These are phyloP conservation scores for Bruguiera sexangula DNA, from an alignment of 345 rosid genomes.

Conservation along the genomic window DNA sequence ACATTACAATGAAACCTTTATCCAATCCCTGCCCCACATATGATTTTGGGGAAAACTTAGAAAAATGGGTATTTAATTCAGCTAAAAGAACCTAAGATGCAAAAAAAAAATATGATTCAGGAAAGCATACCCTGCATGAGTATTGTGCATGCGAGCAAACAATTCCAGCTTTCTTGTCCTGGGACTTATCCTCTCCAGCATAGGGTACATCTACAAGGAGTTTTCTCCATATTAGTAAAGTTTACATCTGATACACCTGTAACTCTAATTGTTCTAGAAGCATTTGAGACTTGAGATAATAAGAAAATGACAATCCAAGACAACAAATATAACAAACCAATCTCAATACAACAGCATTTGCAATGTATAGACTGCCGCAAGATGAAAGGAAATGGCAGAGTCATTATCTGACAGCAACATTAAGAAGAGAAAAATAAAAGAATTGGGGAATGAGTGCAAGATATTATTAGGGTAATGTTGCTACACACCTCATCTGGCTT, in stretches of 20 bases:
- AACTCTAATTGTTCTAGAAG: background rate
- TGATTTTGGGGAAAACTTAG: background rate
- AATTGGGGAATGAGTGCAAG: background rate
- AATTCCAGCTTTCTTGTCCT: slow-evolving; percentile 90
- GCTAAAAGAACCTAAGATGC: background rate
- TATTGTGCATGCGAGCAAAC: slow-evolving; percentile 98
- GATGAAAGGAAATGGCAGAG: background rate
- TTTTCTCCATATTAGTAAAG: background rate
- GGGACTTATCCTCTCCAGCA: slow-evolving; percentile 98
- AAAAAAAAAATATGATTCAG: background rate
- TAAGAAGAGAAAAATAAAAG: background rate
- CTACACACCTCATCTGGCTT: slow-evolving; percentile 96
- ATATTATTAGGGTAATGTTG: background rate
- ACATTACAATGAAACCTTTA: too few relatives aligned
- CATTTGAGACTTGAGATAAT: background rate
- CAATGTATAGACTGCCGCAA: too few relatives aligned
- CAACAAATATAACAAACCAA: too few relatives aligned
- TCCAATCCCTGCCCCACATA: too few relatives aligned
- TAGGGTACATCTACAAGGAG: slow-evolving; percentile 76
- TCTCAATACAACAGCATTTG: too few relatives aligned
- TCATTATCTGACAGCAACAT: background rate
- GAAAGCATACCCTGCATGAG: slow-evolving; percentile 79
- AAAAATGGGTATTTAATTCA: background rate
- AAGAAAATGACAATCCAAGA: background rate
- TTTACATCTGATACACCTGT: background rate